Conservation (phyloP, 257 asterid genomes). For the Solanum etuberosum region DNA sequence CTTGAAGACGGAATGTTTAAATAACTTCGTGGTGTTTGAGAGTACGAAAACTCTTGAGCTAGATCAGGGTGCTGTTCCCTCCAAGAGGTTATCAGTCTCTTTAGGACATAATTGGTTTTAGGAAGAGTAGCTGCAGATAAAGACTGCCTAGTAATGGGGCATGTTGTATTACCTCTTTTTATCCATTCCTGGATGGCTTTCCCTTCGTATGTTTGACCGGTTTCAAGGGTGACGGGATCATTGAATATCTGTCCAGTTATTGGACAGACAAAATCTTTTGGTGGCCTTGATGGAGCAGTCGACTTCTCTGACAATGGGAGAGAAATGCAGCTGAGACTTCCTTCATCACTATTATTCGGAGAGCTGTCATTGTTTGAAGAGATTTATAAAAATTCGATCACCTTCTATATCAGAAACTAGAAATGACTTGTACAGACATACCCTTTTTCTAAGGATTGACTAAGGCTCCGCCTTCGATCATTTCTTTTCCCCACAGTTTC, state of each 20-base stretch:
- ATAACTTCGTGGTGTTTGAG: conserved; percentile 36
- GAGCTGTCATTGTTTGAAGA: conserved; percentile 23
- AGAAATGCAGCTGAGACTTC: conserved; percentile 35
- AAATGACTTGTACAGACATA: conserved; percentile 1
- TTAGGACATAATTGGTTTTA: conserved; percentile 73
- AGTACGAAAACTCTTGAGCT: conserved; percentile 53
- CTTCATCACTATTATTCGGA: conserved; percentile 36
- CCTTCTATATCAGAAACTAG: not conserved
- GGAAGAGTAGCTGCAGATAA: conserved; percentile 62
- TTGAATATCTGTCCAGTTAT: conserved; percentile 71
- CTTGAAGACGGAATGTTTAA: conserved; percentile 15
- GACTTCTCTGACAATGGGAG: conserved; percentile 47
- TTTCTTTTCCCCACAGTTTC: conserved; percentile 19
- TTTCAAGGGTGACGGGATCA: conserved; percentile 81
- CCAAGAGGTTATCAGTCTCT: conserved; percentile 74
- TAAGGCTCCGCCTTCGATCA: conserved; percentile 14
- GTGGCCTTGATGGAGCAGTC: conserved; percentile 76
- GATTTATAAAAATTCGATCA: not conserved
- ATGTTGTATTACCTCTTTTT: conserved; percentile 70
- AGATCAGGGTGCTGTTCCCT: conserved; percentile 73
- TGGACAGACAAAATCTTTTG: conserved; percentile 81
- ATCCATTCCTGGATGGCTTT: conserved; percentile 91
- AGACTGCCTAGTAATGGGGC: conserved; percentile 79
- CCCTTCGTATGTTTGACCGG: conserved; percentile 84
- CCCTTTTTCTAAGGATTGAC: conserved; percentile 47